Base-by-base conservation (phyloP, 441 rosid genomes). In the Dalechampia spathulata region DNA sequence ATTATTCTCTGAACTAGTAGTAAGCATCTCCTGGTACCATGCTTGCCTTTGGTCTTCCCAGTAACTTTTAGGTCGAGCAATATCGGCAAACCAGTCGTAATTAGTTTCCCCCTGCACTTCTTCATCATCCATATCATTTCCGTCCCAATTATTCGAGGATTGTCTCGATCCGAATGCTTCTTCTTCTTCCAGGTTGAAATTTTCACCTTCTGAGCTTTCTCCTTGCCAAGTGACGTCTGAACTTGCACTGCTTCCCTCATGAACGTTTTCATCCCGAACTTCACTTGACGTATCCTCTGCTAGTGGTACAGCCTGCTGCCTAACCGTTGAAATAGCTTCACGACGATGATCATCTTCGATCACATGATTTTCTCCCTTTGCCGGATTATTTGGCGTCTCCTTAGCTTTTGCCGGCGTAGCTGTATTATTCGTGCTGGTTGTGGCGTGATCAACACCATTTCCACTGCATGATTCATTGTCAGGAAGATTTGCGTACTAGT, bases 21-120 rank as follows among this genome's bases (percentile, higher is more conserved):
- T 75, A 45, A 86, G 84, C 71, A 82, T 79, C 63, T 92, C 83
- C 26, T 73, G 67, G 62, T 89, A 92, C 82, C 97, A 79, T 28
- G 76, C 74, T 67, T 74, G 74, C 69, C 97, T 78, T 7, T 61
- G 69, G 50, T 74, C 75, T 73, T 92, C 99, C 99, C 99, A 92
- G 57, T 82, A 83, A 63, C 99, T 89, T 40, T 82, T 72, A 3
- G 99, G 99, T 40, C 94, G 78, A 19, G 92, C 63, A 57, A 92
- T 83, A 22, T 82, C 83, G 3, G 78, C 66, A 56, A 82, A 62
- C 96, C 96, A 86, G 44, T 92, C 85, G 54, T 78, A 65, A 34
- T 48, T 57, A 49, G 52, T 22, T 41, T 63, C 79, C 32, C 52
- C 66, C 16, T 57, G 72, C 34, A 59, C 63, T 32, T 65, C 62